Percentiles rank a stretch among this genome's conserved stretches.
Evolutionary conservation across 1,284 basidiomycete genomes (phyloP).

Genomic region (Ustilago hordei): DNA sequence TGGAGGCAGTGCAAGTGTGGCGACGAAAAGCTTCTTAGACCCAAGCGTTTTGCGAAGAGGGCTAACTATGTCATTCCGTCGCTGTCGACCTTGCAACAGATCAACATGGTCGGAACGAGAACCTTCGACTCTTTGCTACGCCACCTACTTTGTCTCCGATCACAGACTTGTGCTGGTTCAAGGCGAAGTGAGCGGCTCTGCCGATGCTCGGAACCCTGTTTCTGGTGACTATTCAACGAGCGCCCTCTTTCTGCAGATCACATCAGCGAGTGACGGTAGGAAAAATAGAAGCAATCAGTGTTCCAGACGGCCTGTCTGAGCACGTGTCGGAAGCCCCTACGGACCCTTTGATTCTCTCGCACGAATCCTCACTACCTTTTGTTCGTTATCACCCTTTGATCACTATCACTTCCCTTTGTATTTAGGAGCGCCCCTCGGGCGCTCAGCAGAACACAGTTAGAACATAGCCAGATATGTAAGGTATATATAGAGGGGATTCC

Average conservation of each 20-base stretch:
- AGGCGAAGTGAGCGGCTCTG: constrained; percentile 3
- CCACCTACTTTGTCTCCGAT: background rate
- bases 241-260: background rate
- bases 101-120: background rate
- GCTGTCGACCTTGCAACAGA: background rate
- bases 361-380: too few species aligned
- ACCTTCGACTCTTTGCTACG: background rate
- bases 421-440: too few species aligned
- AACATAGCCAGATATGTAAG: too few species aligned
- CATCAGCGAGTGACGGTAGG: background rate
- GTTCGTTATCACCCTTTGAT: too few species aligned
- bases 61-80: background rate
- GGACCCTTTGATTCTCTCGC: too few species aligned
- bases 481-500: too few species aligned
- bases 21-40: background rate
- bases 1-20: background rate
- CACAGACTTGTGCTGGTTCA: background rate
- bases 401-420: too few species aligned
- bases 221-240: background rate
- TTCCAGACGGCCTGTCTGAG: too few species aligned
- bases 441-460: too few species aligned
- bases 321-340: too few species aligned
- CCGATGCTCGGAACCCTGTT: background rate
- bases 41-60: background rate
- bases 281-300: background rate